These are phyloP conservation scores for Saussurea involucrata DNA, from an alignment of 129 eudicot genomes.

Conservation along the genomic window DNA sequence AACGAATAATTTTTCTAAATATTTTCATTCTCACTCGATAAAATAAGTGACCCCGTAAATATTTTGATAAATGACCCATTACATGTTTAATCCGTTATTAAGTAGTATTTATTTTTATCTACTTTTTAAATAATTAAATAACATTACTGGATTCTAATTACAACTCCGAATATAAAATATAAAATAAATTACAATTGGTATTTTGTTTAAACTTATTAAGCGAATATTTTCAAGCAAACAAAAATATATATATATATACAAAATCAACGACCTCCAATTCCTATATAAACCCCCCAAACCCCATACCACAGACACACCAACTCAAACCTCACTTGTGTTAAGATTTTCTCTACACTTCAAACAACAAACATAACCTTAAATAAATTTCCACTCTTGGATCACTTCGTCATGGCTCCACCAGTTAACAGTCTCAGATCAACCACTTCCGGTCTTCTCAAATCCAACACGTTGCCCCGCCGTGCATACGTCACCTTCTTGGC, in stretches of 20 bases:
- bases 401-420: constrained; percentile 29
- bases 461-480: constrained; percentile 36
- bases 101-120: too few species aligned
- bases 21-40: too few species aligned
- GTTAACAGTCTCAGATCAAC: background rate
- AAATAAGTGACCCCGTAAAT: too few species aligned
- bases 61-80: too few species aligned
- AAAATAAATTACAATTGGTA: too few species aligned
- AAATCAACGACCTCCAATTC: background rate
- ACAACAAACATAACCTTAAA: constrained; percentile 7
- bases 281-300: constrained; percentile 25
- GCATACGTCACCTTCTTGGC: constrained; percentile 87
- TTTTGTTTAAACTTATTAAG: too few species aligned
- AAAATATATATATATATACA: background rate
- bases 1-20: too few species aligned
- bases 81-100: too few species aligned
- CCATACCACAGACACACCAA: background rate
- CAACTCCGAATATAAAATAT: too few species aligned
- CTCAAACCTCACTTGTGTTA: constrained; percentile 4
- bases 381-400: background rate
- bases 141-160: too few species aligned
- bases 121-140: too few species aligned
- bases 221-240: too few species aligned
- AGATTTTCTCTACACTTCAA: background rate
- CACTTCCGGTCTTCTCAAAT: constrained; percentile 27